Percentiles rank a stretch among this genome's conserved stretches.
These are phyloP conservation scores for Rhodotorula kratochvilovae DNA, from an alignment of 768 basidiomycete genomes.

Conservation along the genomic window DNA sequence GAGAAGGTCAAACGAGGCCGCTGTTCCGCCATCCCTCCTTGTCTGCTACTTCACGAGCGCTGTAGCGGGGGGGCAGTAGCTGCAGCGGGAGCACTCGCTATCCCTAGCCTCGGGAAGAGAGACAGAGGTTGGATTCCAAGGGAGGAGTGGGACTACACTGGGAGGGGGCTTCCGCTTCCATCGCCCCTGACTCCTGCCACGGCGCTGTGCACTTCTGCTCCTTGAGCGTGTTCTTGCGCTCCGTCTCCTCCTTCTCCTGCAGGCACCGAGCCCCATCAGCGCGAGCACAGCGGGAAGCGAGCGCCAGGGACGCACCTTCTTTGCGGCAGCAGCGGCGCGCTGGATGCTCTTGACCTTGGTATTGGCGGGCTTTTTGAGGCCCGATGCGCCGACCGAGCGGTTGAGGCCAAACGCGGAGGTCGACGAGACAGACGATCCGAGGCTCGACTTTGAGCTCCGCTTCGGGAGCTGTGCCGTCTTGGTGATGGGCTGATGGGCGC, in stretches of 20 bases:
- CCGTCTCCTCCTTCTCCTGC: slow-evolving; percentile 84
- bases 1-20: no score
- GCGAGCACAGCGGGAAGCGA: background rate
- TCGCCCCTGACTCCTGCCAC: no score
- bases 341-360: slow-evolving; percentile 76
- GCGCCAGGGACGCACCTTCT: slow-evolving; percentile 62
- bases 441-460: slow-evolving; percentile 19
- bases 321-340: slow-evolving; percentile 76
- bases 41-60: no score
- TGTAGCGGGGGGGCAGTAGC: no score
- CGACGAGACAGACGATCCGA: slow-evolving; percentile 59
- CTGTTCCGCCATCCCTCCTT: no score
- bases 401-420: slow-evolving; percentile 59
- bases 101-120: no score
- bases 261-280: background rate
- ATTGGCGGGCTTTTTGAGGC: slow-evolving; percentile 62
- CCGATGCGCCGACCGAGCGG: slow-evolving; percentile 50
- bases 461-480: slow-evolving; percentile 6
- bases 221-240: slow-evolving; percentile 69
- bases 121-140: no score
- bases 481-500: slow-evolving; percentile 7
- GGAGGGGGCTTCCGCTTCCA: no score
- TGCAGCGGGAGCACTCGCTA: no score
- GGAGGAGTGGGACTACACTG: no score
- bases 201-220: slow-evolving; percentile 68